Percentiles rank a stretch among this genome's conserved stretches.
Conservation (phyloP, 2,329 filamentous ascomycete species). For the Cytospora piceicola region DNA sequence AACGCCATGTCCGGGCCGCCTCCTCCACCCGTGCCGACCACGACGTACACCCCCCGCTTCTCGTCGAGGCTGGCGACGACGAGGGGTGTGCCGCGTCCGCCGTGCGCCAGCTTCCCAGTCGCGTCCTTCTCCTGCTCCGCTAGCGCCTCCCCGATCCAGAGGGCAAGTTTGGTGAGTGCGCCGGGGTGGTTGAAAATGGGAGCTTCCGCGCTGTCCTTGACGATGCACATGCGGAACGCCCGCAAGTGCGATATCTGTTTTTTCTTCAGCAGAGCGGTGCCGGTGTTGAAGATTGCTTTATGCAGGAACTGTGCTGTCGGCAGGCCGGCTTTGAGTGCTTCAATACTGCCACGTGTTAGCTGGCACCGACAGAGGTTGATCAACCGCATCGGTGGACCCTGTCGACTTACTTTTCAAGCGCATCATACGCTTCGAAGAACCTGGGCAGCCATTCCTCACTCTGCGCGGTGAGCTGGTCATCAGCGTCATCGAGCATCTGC, state of each 20-base stretch:
- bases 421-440: conserved; percentile 75
- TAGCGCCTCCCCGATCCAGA: conserved; percentile 94
- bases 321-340: conserved; percentile 74
- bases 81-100: conserved; percentile 77
- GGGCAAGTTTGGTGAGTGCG: conserved; percentile 87
- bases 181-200: conserved; percentile 91
- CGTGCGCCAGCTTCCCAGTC: conserved; percentile 69
- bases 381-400: conserved; percentile 29
- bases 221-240: conserved; percentile 92
- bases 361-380: conserved; percentile 51
- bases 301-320: conserved; percentile 87
- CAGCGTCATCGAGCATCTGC: conserved; percentile 50
- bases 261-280: conserved; percentile 89
- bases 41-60: conserved; percentile 81
- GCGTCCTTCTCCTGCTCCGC: conserved; percentile 82
- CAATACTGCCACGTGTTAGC: conserved; percentile 62
- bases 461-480: conserved; percentile 55
- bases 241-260: conserved; percentile 90
- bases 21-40: conserved; percentile 90
- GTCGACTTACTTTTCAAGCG: conserved; percentile 65
- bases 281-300: conserved; percentile 89
- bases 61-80: conserved; percentile 92
- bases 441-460: conserved; percentile 67
- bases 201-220: conserved; percentile 93
- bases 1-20: conserved; percentile 74